Conservation (phyloP, 495 filamentous ascomycete genomes). For the Annulohypoxylon stygium region DNA sequence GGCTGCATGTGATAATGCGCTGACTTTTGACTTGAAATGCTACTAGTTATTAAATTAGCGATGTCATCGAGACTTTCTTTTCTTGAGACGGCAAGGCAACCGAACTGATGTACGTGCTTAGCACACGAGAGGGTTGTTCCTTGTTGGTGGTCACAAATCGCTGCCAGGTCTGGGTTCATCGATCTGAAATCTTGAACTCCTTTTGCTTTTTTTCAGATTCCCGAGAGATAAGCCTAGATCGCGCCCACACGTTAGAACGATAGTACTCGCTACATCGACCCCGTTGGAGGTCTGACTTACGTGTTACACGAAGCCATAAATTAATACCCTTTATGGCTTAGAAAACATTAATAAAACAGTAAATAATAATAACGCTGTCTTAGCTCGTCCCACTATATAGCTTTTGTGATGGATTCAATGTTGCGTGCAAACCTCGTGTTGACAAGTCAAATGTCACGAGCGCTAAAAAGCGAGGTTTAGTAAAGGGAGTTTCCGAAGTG, state of each 20-base stretch:
- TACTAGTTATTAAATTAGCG: slow-evolving; percentile 16
- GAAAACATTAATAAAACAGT: slow-evolving; percentile 7
- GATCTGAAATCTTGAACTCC: slow-evolving; percentile 35
- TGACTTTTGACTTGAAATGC: slow-evolving; percentile 8
- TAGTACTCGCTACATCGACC: slow-evolving; percentile 19
- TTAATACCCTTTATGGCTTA: slow-evolving; percentile 16
- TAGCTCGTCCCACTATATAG: slow-evolving; percentile 10
- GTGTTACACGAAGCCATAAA: slow-evolving; percentile 30
- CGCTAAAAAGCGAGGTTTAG: slow-evolving; percentile 11
- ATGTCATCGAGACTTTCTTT: slow-evolving; percentile 12
- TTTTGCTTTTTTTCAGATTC: slow-evolving; percentile 33
- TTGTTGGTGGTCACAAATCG: slow-evolving; percentile 43
- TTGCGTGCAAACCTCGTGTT: slow-evolving; percentile 38
- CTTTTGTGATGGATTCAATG: slow-evolving; percentile 7
- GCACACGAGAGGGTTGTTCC: slow-evolving; percentile 32
- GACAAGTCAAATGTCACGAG: slow-evolving; percentile 36
- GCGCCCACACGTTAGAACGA: slow-evolving; percentile 15
- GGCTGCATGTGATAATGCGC: slow-evolving; percentile 27
- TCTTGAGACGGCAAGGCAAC: background rate
- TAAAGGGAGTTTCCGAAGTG: slow-evolving; percentile 22
- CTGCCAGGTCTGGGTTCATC: slow-evolving; percentile 35
- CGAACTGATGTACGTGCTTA: background rate
- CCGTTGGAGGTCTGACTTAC: slow-evolving; percentile 11
- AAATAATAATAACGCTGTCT: slow-evolving; percentile 4
- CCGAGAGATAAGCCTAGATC: slow-evolving; percentile 34